Base-by-base conservation (phyloP, 345 rosid genomes). In the Ceriops decandra region DNA sequence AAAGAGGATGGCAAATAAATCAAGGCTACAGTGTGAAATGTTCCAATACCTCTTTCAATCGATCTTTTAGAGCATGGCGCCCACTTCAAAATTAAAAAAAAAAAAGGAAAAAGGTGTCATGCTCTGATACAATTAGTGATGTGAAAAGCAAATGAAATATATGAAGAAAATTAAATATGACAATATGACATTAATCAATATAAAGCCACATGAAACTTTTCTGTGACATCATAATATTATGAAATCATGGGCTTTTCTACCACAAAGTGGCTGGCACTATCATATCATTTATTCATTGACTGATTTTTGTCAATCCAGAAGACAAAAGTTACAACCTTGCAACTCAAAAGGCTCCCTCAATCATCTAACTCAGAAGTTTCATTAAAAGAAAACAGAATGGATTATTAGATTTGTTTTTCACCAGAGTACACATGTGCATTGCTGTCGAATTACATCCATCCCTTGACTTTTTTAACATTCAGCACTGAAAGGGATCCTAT, bases 41-140 rank as follows among this genome's bases (percentile, higher is more conserved):
- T 54, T 28, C 24, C 19, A 36, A 33, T 86, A 95, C 99, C 97
- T 92, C 93, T 53, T 64, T 74, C 73, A 95, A 74, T 75, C 88
- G 88, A 80, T 80, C 89, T 68, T 73, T 90, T 71, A 95, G 78
- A 58, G 97, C 99, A 74, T 95, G 98, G 15, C 97, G 98, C 38
- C 99, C 99, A 74, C 99, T 95, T 60, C 4, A 64, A 60, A 24
- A 33, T 27, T 28, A 2, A 1, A 22, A 30, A 51, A 62, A 64
- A 69, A 72, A 6, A 47, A 33, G 38, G 42, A 57, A 49, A 8
- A 27, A 10, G n/a, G 28, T 26, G 33, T 19, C 42, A 64, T 31
- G 32, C 51, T 49, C 20, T 16, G 15, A 52, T 33, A 49, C 19
- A 49, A 47, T 17, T 6, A 7, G 51, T 16, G 20, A 27, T 20